Evolutionary conservation across 2,329 filamentous ascomycete genomes (phyloP).

Genomic region (Exutisphaerella laricina): DNA sequence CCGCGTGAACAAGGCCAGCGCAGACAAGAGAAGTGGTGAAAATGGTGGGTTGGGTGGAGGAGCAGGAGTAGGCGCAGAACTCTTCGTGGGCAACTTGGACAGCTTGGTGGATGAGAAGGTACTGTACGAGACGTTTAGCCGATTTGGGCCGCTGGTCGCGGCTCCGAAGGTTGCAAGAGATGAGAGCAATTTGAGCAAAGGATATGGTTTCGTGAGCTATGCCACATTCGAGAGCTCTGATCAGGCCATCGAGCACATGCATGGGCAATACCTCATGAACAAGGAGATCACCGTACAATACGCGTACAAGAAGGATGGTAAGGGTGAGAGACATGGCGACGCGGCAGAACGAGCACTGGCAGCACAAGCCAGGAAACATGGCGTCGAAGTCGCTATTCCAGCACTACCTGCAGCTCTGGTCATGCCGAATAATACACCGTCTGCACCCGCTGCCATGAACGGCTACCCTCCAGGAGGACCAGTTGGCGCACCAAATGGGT

Average conservation of each 20-base stretch:
- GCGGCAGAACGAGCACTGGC: conserved; percentile 88
- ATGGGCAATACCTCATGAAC: conserved; percentile 94
- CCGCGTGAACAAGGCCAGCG: conserved; percentile 88
- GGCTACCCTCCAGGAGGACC: conserved; percentile 26
- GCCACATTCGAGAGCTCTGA: conserved; percentile 91
- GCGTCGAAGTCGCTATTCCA: conserved; percentile 76
- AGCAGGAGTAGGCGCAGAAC: conserved; percentile 82
- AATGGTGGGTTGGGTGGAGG: conserved; percentile 92
- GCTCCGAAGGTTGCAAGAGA: conserved; percentile 90
- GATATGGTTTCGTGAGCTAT: conserved; percentile 93
- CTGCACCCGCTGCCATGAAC: conserved; percentile 42
- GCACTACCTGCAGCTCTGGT: conserved; percentile 70
- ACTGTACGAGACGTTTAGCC: conserved; percentile 88
- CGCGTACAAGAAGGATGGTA: conserved; percentile 98
- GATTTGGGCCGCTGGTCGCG: conserved; percentile 79
- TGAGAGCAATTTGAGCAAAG: conserved; percentile 81
- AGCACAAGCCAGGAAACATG: conserved; percentile 87
- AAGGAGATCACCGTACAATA: conserved; percentile 97
- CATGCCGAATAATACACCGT: conserved; percentile 37
- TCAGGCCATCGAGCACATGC: conserved; percentile 84
- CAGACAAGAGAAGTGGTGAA: conserved; percentile 85
- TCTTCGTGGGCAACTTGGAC: conserved; percentile 95
- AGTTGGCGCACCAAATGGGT: conserved; percentile 32
- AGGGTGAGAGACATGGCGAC: conserved; percentile 93
- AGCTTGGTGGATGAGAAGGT: conserved; percentile 92